Percentiles rank a stretch among this genome's conserved stretches.
Evolutionary conservation across 768 basidiomycete species (phyloP).

Genomic region (Lactarius tabidus): DNA sequence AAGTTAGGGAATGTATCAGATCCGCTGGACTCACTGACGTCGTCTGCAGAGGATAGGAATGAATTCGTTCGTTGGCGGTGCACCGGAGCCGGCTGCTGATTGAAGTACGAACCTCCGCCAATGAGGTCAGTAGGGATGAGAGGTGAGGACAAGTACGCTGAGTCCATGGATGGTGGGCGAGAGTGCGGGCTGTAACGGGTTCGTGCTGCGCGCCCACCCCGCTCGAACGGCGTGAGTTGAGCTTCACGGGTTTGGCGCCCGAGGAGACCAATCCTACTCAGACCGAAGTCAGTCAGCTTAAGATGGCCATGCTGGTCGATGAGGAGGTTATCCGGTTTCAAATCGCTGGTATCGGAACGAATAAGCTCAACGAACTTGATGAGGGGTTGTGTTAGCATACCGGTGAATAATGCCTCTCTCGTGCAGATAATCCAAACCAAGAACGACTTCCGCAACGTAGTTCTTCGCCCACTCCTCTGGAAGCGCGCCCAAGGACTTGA

Average conservation of each 20-base stretch:
- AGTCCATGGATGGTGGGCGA: constrained; percentile 77
- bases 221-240: constrained; percentile 31
- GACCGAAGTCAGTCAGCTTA: constrained; percentile 96
- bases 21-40: constrained; percentile 80
- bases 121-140: constrained; percentile 53
- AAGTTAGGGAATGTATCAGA: constrained; percentile 59
- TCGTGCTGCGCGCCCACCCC: constrained; percentile 36
- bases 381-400: constrained; percentile 42
- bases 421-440: constrained; percentile 97
- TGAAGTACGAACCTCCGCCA: constrained; percentile 76
- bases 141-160: constrained; percentile 75
- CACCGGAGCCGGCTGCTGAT: constrained; percentile 56
- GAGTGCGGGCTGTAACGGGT: constrained; percentile 64
- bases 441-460: constrained; percentile 93
- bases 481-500: constrained; percentile 90
- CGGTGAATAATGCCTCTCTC: constrained; percentile 94
- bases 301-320: constrained; percentile 96
- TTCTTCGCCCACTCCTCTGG: constrained; percentile 97
- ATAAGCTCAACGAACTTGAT: constrained; percentile 2
- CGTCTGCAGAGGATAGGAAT: constrained; percentile 70
- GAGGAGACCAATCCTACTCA: constrained; percentile 95
- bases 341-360: constrained; percentile 55
- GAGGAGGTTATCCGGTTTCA: constrained; percentile 97
- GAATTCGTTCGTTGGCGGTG: constrained; percentile 61
- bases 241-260: constrained; percentile 89